phyloP scores from a whole-genome alignment of 2,329 filamentous ascomycete genomes.

The Talaromyces verruculosus region DNA sequence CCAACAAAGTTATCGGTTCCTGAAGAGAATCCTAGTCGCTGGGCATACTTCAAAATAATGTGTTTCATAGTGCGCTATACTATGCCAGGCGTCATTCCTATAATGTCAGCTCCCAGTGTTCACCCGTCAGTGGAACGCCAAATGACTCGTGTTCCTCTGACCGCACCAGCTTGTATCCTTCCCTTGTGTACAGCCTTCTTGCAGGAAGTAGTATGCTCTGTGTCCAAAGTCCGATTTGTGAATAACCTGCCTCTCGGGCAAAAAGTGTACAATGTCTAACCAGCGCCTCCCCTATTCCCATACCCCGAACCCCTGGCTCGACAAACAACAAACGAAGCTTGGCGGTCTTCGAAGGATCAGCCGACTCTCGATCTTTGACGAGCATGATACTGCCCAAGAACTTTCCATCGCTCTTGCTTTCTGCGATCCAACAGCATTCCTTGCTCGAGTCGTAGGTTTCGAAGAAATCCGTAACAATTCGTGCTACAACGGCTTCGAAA shows the following conservation, averaged over 20 bases:
- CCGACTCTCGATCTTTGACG: slow-evolving; percentile 24
- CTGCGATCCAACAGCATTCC: slow-evolving; percentile 32
- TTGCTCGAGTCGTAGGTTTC: slow-evolving; percentile 25
- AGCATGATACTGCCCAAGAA: slow-evolving; percentile 31
- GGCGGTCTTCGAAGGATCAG: slow-evolving; percentile 21
- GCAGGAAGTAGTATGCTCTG: slow-evolving; percentile 26
- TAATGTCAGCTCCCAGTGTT: slow-evolving; percentile 28
- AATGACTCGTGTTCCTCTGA: slow-evolving; percentile 27
- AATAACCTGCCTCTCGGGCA: slow-evolving; percentile 27
- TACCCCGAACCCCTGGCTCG: slow-evolving; percentile 28
- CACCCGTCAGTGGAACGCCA: slow-evolving; percentile 26
- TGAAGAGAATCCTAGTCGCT: not conserved
- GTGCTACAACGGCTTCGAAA: slow-evolving; percentile 26
- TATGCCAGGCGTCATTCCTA: slow-evolving; percentile 8
- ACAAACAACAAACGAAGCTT: slow-evolving; percentile 31
- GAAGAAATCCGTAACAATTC: slow-evolving; percentile 27
- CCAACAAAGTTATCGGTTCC: not conserved
- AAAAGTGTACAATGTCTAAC: slow-evolving; percentile 28
- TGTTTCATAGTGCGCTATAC: not conserved
- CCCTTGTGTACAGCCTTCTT: slow-evolving; percentile 26
- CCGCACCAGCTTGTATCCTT: slow-evolving; percentile 27
- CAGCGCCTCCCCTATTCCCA: slow-evolving; percentile 27
- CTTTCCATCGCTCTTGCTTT: slow-evolving; percentile 21
- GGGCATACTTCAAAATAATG: not conserved
- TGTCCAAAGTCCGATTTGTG: slow-evolving; percentile 29